A percentile compares a stretch with the other conserved stretches of the same genome.
Conservation (phyloP, 2,329 filamentous ascomycete genomes). For the Corinectria fuckeliana region DNA sequence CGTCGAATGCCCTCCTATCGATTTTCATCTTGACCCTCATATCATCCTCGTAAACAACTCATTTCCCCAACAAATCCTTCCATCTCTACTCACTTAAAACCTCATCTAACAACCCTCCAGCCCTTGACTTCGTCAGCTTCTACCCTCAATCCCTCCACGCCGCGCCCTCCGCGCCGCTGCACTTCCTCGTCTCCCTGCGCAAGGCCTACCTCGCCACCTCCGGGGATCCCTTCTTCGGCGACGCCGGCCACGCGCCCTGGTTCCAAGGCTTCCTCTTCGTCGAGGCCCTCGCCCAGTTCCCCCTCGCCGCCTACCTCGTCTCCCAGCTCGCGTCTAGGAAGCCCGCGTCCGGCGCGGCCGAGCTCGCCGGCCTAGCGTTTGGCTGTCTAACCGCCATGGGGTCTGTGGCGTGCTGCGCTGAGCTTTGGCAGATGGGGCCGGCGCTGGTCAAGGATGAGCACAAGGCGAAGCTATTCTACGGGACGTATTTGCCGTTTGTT, state of each 20-base stretch:
- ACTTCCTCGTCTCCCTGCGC: constrained; percentile 54
- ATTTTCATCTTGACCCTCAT: too few relatives aligned
- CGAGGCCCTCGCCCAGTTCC: constrained; percentile 58
- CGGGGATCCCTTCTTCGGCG: constrained; percentile 60
- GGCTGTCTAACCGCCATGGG: constrained; percentile 59
- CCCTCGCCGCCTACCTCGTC: constrained; percentile 56
- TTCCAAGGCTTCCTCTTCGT: constrained; percentile 58
- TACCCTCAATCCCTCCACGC: constrained; percentile 57
- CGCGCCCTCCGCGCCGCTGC: constrained; percentile 51
- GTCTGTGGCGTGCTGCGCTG: constrained; percentile 57
- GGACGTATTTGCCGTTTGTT: constrained; percentile 59
- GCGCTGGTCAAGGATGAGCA: constrained; percentile 51
- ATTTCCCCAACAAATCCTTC: too few relatives aligned
- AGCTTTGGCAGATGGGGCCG: constrained; percentile 57
- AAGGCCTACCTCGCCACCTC: constrained; percentile 54
- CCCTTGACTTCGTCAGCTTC: constrained; percentile 60
- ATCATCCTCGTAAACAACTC: too few relatives aligned
- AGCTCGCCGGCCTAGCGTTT: constrained; percentile 60
- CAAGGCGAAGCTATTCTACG: constrained; percentile 55
- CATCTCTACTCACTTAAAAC: not conserved
- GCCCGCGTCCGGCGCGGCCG: constrained; percentile 48
- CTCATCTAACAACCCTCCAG: constrained; percentile 42
- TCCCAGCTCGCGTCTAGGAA: constrained; percentile 44
- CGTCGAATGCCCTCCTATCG: not conserved
- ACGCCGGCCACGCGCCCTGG: constrained; percentile 52